Percentiles rank a stretch among this genome's conserved stretches.
Conservation (phyloP, 495 filamentous ascomycete species). For the Xylaria nigripes region DNA sequence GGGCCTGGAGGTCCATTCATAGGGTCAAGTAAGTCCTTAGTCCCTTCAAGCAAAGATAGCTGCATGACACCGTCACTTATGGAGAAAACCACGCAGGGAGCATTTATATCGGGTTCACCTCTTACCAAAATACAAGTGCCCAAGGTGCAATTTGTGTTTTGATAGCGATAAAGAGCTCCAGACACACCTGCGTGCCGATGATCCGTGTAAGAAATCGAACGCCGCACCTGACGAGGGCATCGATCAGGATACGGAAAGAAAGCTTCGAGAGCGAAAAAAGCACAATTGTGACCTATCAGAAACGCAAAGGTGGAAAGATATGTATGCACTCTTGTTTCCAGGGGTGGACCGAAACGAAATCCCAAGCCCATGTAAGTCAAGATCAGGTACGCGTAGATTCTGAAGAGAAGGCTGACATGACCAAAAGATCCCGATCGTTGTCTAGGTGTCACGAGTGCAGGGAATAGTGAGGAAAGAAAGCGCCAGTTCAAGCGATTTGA, state of each 20-base stretch:
- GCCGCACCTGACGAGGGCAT: slow-evolving; percentile 19
- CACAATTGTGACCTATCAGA: slow-evolving; percentile 32
- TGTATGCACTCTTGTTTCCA: slow-evolving; percentile 37
- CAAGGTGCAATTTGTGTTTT: slow-evolving; percentile 33
- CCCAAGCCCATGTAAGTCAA: slow-evolving; percentile 32
- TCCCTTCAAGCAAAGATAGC: not conserved
- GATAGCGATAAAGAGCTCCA: slow-evolving; percentile 29
- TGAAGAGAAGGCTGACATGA: slow-evolving; percentile 3
- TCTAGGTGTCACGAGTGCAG: slow-evolving; percentile 11
- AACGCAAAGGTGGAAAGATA: slow-evolving; percentile 38
- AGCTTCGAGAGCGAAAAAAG: slow-evolving; percentile 33
- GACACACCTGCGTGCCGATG: slow-evolving; percentile 31
- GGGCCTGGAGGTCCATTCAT: slow-evolving; percentile 36
- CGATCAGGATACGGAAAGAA: slow-evolving; percentile 21
- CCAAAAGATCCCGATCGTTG: slow-evolving; percentile 26
- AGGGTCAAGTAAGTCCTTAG: slow-evolving; percentile 35
- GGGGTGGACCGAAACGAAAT: slow-evolving; percentile 28
- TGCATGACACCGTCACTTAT: not conserved
- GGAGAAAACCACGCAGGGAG: slow-evolving; percentile 22
- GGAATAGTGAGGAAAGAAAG: slow-evolving; percentile 6
- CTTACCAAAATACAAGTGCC: slow-evolving; percentile 31
- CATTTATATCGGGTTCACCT: slow-evolving; percentile 37
- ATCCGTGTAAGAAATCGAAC: slow-evolving; percentile 26
- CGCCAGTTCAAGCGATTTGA: slow-evolving; percentile 16
- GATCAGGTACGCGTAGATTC: not conserved